These are phyloP conservation scores for Ustilago curta DNA, from an alignment of 1,284 basidiomycete genomes.

Conservation along the genomic window DNA sequence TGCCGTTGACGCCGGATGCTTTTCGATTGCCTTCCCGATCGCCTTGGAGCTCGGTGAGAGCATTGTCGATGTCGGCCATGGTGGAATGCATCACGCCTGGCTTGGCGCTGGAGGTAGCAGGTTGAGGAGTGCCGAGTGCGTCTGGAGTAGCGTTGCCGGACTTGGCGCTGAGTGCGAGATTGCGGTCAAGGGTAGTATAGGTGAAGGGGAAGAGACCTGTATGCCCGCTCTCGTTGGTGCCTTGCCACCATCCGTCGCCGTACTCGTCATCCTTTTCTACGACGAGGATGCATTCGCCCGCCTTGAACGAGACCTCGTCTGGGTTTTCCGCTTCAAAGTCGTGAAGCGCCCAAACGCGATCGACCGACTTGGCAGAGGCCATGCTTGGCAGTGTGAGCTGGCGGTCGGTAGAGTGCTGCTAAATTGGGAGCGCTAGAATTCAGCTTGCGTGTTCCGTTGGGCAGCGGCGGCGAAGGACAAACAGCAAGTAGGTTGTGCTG, in stretches of 20 bases:
- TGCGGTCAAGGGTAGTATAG: conserved; percentile 76
- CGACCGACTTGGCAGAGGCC: conserved; percentile 48
- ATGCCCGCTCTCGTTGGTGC: conserved; percentile 83
- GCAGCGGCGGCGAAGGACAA: too few relatives aligned
- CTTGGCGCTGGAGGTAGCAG: conserved; percentile 9
- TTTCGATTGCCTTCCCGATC: conserved; percentile 39
- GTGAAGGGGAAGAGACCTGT: conserved; percentile 90
- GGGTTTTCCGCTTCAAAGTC: conserved; percentile 91
- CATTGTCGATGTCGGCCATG: conserved; percentile 68
- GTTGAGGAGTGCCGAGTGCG: conserved; percentile 38
- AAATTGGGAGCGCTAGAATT: background rate
- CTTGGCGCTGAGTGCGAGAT: conserved; percentile 48
- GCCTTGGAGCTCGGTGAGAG: conserved; percentile 61
- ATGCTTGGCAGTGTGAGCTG: conserved; percentile 14
- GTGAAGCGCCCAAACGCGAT: conserved; percentile 75
- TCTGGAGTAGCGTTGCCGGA: conserved; percentile 38
- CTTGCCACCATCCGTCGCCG: conserved; percentile 99
- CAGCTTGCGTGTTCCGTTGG: background rate
- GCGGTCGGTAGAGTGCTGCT: background rate
- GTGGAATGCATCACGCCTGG: conserved; percentile 65
- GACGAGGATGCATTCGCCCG: conserved; percentile 88
- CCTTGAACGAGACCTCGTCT: conserved; percentile 88
- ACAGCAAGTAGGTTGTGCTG: too few relatives aligned
- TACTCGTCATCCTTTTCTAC: conserved; percentile 93
- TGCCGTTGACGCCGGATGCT: conserved; percentile 15